Evolutionary conservation across 768 basidiomycete genomes (phyloP), one percentile per base, ranked within the genome.

Genomic region (Cantharellus anzutake): DNA sequence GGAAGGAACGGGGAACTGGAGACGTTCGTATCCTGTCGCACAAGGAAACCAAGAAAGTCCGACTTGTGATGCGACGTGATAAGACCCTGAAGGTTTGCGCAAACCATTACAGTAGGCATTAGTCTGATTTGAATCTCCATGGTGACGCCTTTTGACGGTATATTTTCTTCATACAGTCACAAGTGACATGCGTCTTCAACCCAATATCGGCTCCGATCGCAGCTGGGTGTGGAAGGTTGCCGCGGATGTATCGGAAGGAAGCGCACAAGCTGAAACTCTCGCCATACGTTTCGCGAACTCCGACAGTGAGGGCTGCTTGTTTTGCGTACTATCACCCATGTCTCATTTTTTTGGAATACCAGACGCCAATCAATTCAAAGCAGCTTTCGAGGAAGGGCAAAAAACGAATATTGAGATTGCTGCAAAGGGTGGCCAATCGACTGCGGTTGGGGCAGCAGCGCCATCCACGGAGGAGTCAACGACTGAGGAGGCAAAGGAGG

Each of bases 71-170:
- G 96, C 79, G 94, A 74, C 87, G 96, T 72, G 96, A 99, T 79
- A 97, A 97, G 82, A 99, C 96, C 55, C 78, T 91, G 73, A 98
- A 99, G 73, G 93, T 98, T 73, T 98, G 96, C 73, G 96, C 96
- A 60, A 99, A 99, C 76, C 96, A 98, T 74, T 73, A 80, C 64
- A 82, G 96, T 97, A 67, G 73, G 77, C 72, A 5, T 34, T 53
- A n/a, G 56, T 11, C 35, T 41, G 42, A 57, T 51, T 53, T 39
- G 20, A 2, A 3, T 3, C 51, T 41, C 38, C 38, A 14, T 7
- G 59, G 44, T 51, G 41, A 37, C 3, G n/a, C 38, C 50, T 63
- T 37, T 14, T 34, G 14, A 39, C 44, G 42, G 52, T 51, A 34
- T 40, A 39, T 44, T 29, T 48, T 29, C 39, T 42, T 59, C 41